Evolutionary conservation across 2,329 filamentous ascomycete species (phyloP).

Genomic region (Apiospora saccharicola): DNA sequence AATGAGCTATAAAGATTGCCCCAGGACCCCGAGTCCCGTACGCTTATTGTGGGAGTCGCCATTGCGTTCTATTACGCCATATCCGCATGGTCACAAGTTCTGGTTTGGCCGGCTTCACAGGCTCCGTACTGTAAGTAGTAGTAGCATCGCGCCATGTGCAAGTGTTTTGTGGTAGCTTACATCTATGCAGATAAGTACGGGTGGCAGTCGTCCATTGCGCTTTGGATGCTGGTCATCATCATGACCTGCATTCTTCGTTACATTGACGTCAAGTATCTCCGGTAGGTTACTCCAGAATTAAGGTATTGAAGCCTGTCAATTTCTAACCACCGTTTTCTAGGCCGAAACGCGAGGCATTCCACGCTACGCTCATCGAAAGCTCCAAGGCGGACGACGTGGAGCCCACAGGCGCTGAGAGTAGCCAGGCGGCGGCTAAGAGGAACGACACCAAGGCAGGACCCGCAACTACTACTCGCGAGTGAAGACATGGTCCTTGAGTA

Average conservation of each 20-base stretch:
- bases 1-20: constrained; percentile 38
- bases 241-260: constrained; percentile 53
- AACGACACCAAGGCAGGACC: background rate
- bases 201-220: constrained; percentile 55
- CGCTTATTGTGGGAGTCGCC: constrained; percentile 56
- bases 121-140: constrained; percentile 54
- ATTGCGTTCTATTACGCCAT: constrained; percentile 59
- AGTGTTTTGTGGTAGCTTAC: background rate
- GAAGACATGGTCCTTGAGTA: background rate
- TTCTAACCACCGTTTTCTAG: background rate
- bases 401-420: background rate
- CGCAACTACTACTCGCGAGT: background rate
- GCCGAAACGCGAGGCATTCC: constrained; percentile 17
- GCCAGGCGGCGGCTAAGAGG: background rate
- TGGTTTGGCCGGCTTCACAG: constrained; percentile 59
- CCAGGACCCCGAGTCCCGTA: constrained; percentile 57
- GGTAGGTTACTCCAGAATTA: constrained; percentile 31
- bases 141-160: background rate
- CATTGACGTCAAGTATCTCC: constrained; percentile 52
- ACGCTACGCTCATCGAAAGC: constrained; percentile 23
- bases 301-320: no score
- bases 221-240: constrained; percentile 53
- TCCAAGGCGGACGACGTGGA: constrained; percentile 16
- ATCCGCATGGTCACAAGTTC: constrained; percentile 58
- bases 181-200: constrained; percentile 48